Conservation (phyloP, 2,329 filamentous ascomycete species). For the Sporothrix euskadiensis region DNA sequence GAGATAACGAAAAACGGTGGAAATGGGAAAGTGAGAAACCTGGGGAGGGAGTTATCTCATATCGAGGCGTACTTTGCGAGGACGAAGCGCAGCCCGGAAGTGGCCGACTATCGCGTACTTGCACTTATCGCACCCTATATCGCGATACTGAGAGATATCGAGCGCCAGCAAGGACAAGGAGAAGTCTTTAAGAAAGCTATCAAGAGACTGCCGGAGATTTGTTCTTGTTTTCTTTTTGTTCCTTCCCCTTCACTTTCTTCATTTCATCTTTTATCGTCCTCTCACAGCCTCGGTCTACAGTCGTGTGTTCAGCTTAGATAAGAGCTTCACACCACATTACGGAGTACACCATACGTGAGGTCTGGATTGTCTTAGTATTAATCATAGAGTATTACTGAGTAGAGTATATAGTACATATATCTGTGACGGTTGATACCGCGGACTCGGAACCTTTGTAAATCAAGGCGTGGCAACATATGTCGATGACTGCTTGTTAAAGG, state of each 20-base stretch:
- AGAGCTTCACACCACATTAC: background rate
- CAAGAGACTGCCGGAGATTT: background rate
- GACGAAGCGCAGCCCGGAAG: background rate
- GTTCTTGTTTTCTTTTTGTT: background rate
- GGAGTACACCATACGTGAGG: background rate
- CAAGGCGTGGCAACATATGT: background rate
- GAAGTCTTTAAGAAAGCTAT: background rate
- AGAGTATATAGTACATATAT: too few relatives aligned
- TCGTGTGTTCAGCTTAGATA: background rate
- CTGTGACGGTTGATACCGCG: background rate
- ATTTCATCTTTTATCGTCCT: background rate
- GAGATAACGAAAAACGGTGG: background rate
- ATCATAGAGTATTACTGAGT: background rate
- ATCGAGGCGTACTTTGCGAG: background rate
- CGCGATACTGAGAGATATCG: background rate
- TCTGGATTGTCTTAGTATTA: background rate
- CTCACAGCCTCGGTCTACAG: background rate
- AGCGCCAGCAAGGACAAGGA: background rate
- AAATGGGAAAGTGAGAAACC: background rate
- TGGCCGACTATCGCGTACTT: background rate
- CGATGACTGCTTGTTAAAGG: background rate
- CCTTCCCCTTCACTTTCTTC: background rate
- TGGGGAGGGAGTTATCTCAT: background rate
- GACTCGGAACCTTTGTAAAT: background rate
- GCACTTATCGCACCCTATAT: background rate